phyloP scores from a whole-genome alignment of 2,329 filamentous ascomycete genomes.

The Passalora sequoiae region DNA sequence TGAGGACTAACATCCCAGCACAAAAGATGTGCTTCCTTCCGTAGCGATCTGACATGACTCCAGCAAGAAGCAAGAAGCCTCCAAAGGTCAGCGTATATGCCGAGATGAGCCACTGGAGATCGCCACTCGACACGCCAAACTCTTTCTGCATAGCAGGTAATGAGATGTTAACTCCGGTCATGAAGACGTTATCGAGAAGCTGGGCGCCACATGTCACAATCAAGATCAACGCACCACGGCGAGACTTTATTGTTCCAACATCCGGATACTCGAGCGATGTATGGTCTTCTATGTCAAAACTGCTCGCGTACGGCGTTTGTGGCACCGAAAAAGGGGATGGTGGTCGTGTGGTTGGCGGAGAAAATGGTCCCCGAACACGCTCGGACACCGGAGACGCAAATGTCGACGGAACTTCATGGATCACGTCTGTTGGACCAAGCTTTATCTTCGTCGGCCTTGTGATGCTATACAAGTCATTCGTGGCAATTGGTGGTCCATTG shows the following conservation, averaged over 20 bases:
- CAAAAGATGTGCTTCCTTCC: conserved; percentile 38
- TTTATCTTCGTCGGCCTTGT: not conserved
- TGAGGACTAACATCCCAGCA: conserved; percentile 32
- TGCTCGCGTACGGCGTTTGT: not conserved
- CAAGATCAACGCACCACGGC: conserved; percentile 38
- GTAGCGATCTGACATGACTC: conserved; percentile 37
- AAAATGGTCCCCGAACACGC: too few species aligned
- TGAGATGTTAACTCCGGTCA: conserved; percentile 37
- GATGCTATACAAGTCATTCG: not conserved
- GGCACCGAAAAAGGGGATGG: not conserved
- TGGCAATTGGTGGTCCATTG: too few species aligned
- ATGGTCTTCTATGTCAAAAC: conserved; percentile 1
- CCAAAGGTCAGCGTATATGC: conserved; percentile 41
- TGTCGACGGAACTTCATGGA: too few species aligned
- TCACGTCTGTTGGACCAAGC: too few species aligned
- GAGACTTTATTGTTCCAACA: conserved; percentile 35
- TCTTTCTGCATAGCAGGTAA: conserved; percentile 40
- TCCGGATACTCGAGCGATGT: conserved; percentile 23
- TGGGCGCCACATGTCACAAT: conserved; percentile 41
- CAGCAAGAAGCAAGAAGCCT: conserved; percentile 30
- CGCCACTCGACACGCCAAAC: conserved; percentile 33
- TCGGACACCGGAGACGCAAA: too few species aligned
- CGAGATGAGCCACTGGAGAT: conserved; percentile 41
- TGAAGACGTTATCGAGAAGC: conserved; percentile 43
- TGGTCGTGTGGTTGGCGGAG: not conserved